phyloP scores from a whole-genome alignment of 495 filamentous ascomycete genomes.

The Hypoxylon perforatum region DNA sequence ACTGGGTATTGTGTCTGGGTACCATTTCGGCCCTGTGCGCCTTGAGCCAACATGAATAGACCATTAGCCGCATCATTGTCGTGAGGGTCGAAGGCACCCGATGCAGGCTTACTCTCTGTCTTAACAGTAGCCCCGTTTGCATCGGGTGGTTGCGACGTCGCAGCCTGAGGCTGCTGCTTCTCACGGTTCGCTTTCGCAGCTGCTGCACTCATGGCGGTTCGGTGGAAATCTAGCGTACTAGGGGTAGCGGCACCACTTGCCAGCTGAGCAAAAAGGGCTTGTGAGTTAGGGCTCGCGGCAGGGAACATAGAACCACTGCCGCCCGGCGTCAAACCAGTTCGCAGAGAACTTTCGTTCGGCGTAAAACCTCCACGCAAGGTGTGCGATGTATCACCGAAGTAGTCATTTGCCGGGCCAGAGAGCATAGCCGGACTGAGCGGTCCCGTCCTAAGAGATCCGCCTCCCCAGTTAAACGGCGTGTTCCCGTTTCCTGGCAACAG shows the following conservation, averaged over 20 bases:
- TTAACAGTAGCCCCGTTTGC: constrained; percentile 55
- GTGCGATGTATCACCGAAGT: constrained; percentile 82
- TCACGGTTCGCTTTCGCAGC: constrained; percentile 67
- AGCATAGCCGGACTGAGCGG: constrained; percentile 98
- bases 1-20: constrained; percentile 66
- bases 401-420: constrained; percentile 79
- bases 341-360: constrained; percentile 94
- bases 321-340: constrained; percentile 92
- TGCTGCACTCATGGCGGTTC: constrained; percentile 86
- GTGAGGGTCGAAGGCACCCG: constrained; percentile 80
- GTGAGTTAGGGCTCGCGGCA: constrained; percentile 85
- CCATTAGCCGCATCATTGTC: constrained; percentile 97
- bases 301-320: constrained; percentile 99
- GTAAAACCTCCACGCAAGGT: constrained; percentile 83
- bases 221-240: constrained; percentile 91
- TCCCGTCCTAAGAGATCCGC: constrained; percentile 87
- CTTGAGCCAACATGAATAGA: constrained; percentile 87
- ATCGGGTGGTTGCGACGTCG: constrained; percentile 63
- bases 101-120: constrained; percentile 55
- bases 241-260: constrained; percentile 87
- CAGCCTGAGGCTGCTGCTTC: constrained; percentile 51
- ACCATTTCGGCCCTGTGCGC: constrained; percentile 74
- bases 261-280: constrained; percentile 80
- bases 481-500: constrained; percentile 75
- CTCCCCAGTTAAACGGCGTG: constrained; percentile 80